Percentiles rank a stretch among this genome's conserved stretches.
phyloP scores from a whole-genome alignment of 1,139 yeast species.

The Saccharomyces pastorianus region DNA sequence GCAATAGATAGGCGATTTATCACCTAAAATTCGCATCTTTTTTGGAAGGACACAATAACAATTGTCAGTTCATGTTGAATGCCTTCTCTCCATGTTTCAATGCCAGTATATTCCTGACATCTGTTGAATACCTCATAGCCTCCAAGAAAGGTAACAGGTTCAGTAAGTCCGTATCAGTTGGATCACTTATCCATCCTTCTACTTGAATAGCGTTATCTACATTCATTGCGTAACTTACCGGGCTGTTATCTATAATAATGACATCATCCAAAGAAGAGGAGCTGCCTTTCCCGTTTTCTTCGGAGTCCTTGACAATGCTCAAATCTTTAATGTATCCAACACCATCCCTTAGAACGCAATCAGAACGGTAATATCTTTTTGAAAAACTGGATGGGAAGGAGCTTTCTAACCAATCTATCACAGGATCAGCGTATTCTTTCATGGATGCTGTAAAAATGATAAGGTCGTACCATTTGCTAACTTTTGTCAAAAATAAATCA shows the following conservation, averaged over 20 bases:
- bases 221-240: constrained; percentile 76
- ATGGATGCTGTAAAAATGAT: constrained; percentile 92
- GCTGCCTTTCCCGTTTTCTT: constrained; percentile 3
- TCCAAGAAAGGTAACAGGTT: constrained; percentile 74
- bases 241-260: constrained; percentile 84
- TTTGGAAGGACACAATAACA: neutral
- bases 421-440: constrained; percentile 93
- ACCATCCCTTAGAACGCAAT: constrained; percentile 68
- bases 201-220: constrained; percentile 84
- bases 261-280: constrained; percentile 50
- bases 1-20: neutral
- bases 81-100: constrained; percentile 70
- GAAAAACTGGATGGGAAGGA: constrained; percentile 24
- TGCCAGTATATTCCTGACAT: constrained; percentile 75
- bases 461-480: constrained; percentile 78
- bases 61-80: constrained; percentile 31
- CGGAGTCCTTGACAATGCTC: constrained; percentile 36
- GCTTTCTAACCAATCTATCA: constrained; percentile 76
- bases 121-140: constrained; percentile 72
- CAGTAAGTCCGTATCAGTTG: constrained; percentile 73
- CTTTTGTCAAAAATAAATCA: constrained; percentile 70
- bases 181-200: constrained; percentile 97
- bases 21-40: neutral
- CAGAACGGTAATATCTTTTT: constrained; percentile 65
- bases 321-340: constrained; percentile 88